Evolutionary conservation across 306 rosid genomes (phyloP).

Genomic region (Rosa multiflora): DNA sequence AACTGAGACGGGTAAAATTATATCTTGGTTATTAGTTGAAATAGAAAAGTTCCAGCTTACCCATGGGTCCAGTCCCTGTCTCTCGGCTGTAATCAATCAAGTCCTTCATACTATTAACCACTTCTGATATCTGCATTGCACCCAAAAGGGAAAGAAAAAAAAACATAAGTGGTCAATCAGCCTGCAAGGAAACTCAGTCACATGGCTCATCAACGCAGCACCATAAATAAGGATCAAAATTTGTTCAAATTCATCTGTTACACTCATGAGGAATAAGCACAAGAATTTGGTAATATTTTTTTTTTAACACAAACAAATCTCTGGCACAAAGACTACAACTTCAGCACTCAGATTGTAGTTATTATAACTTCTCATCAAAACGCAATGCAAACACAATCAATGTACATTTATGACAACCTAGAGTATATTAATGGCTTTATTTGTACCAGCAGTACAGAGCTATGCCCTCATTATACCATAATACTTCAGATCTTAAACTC

Average conservation of each 20-base stretch:
- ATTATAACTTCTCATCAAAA: neutral
- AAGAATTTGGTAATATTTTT: neutral
- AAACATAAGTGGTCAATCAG: neutral
- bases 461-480: neutral
- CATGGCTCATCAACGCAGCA: neutral
- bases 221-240: neutral
- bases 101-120: slow-evolving; percentile 98
- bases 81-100: slow-evolving; percentile 96
- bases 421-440: neutral
- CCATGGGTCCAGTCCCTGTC: slow-evolving; percentile 89
- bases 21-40: neutral
- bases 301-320: neutral
- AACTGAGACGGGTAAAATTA: neutral
- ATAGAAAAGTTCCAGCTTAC: slow-evolving; percentile 46
- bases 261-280: neutral
- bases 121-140: slow-evolving; percentile 87
- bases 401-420: neutral
- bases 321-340: neutral
- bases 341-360: neutral
- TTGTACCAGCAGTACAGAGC: neutral
- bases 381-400: neutral
- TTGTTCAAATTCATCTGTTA: neutral
- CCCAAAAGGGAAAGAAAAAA: neutral
- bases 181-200: neutral
- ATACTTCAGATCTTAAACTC: neutral